Percentiles rank a stretch among this genome's conserved stretches.
These are phyloP conservation scores for Pseudocercospora cruenta DNA, from an alignment of 2,329 filamentous ascomycete genomes.

Conservation along the genomic window DNA sequence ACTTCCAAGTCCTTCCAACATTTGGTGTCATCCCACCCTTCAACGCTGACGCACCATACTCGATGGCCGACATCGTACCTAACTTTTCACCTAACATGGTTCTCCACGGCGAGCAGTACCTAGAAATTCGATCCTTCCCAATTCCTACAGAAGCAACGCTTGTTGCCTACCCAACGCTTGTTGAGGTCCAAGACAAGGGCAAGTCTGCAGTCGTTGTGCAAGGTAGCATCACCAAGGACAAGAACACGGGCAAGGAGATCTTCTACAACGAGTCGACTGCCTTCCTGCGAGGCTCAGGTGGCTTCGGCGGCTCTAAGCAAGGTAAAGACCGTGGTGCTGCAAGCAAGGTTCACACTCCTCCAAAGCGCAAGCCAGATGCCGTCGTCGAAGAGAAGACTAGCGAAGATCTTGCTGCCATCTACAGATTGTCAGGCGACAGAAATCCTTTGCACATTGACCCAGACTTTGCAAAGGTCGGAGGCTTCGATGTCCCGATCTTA, in stretches of 20 bases:
- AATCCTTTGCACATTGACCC: slow-evolving; percentile 98
- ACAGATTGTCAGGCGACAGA: slow-evolving; percentile 90
- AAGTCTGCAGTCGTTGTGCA: slow-evolving; percentile 80
- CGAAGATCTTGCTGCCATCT: slow-evolving; percentile 89
- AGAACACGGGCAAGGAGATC: slow-evolving; percentile 81
- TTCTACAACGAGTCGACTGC: slow-evolving; percentile 97
- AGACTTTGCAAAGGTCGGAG: slow-evolving; percentile 88
- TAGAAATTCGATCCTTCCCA: slow-evolving; percentile 89
- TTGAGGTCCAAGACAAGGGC: slow-evolving; percentile 97
- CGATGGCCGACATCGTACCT: slow-evolving; percentile 79
- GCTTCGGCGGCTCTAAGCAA: slow-evolving; percentile 84
- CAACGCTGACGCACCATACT: slow-evolving; percentile 78
- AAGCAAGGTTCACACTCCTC: slow-evolving; percentile 77
- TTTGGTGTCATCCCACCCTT: slow-evolving; percentile 96
- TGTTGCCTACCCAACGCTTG: slow-evolving; percentile 74
- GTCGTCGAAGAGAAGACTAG: slow-evolving; percentile 84
- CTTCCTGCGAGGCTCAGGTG: slow-evolving; percentile 88
- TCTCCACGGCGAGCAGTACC: slow-evolving; percentile 96
- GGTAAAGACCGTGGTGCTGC: slow-evolving; percentile 75
- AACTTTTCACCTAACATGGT: slow-evolving; percentile 99
- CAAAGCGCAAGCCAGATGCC: slow-evolving; percentile 74
- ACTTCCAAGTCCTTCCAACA: slow-evolving; percentile 94
- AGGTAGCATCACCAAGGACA: slow-evolving; percentile 81
- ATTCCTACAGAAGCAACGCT: slow-evolving; percentile 83
- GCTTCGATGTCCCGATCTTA: slow-evolving; percentile 91